Evolutionary conservation across 371 early-diverging fungal genomes (phyloP).

Genomic region (Mortierella sp.): DNA sequence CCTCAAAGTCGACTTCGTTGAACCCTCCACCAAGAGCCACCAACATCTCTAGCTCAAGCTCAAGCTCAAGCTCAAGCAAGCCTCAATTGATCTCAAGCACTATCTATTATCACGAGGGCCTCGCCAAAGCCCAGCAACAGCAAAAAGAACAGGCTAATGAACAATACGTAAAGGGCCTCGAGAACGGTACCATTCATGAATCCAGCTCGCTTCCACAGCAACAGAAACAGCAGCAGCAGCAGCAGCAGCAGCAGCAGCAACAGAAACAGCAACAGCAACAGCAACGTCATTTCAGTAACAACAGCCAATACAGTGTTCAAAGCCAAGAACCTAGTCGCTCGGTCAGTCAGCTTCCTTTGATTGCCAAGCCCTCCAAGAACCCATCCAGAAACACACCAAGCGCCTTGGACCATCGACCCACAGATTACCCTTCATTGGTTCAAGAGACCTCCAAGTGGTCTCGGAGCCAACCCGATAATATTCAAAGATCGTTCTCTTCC

Average conservation of each 20-base stretch:
- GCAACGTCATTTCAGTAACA: slow-evolving; percentile 9
- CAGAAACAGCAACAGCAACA: not conserved
- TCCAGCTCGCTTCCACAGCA: no score
- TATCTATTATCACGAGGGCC: slow-evolving; percentile 34
- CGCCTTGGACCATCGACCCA: slow-evolving; percentile 8
- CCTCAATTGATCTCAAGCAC: slow-evolving; percentile 12
- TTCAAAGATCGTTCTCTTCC: not conserved
- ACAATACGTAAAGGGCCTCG: not conserved
- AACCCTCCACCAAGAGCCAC: not conserved
- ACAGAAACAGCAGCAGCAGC: not conserved
- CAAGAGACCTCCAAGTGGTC: slow-evolving; percentile 11
- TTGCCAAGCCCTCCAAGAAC: slow-evolving; percentile 7
- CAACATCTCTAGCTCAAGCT: not conserved
- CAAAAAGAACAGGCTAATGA: slow-evolving; percentile 11
- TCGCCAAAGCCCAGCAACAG: slow-evolving; percentile 24
- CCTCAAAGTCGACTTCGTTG: not conserved
- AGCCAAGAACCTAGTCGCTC: slow-evolving; percentile 8
- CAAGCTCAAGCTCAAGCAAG: not conserved
- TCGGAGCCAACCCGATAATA: not conserved
- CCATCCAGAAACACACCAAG: not conserved
- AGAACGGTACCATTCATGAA: slow-evolving; percentile 4
- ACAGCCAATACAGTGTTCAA: slow-evolving; percentile 5
- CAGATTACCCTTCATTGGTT: slow-evolving; percentile 14
- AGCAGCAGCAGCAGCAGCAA: not conserved
- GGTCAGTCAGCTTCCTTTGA: slow-evolving; percentile 14